Base-by-base conservation (phyloP, 768 basidiomycete species). In the Cystobasidium onofrii region DNA sequence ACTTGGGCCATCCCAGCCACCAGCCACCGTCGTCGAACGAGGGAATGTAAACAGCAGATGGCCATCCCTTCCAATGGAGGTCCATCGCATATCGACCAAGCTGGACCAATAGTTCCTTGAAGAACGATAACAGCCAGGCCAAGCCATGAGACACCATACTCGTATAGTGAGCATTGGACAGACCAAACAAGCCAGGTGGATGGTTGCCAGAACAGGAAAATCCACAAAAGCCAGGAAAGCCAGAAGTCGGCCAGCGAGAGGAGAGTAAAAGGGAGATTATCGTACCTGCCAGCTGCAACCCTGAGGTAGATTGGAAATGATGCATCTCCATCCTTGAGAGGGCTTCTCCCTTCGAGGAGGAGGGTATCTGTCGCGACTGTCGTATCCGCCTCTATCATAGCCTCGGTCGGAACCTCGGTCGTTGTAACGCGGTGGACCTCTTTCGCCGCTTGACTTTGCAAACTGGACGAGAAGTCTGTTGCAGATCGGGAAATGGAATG, bases 241-340 rank as follows among this genome's bases (percentile, higher is more conserved):
- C 76, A n/a, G 46, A 50, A 50, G 46, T 50, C 46, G 46, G 60
- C 70, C 75, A 77, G 23, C 17, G 31, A 12, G 57, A 76, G 78
- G 79, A 75, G 31, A 17, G 34, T 6, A 75, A 77, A 75, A 64
- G 78, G 80, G 80, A 81, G 79, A 81, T 75, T 76, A 80, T 82
- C 90, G 84, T 88, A 98, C 94, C 92, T 98, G 94, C 94, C 94
- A 98, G 82, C 93, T 96, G 57, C 92, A 95, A 80, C 94, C 91
- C 80, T 90, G 88, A 77, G 92, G 91, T 76, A 98, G 86, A 70
- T 92, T 92, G 44, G 89, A 86, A 74, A 99, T 91, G 75, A 89
- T 85, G 72, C 97, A 84, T 77, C 73, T 18, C 85, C 77, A 74
- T 25, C 77, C 78, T 17, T 55, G 69, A 36, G 84, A 50, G 84